These are phyloP conservation scores for Anthostomella pinea DNA, from an alignment of 2,329 filamentous ascomycete species.

Conservation along the genomic window DNA sequence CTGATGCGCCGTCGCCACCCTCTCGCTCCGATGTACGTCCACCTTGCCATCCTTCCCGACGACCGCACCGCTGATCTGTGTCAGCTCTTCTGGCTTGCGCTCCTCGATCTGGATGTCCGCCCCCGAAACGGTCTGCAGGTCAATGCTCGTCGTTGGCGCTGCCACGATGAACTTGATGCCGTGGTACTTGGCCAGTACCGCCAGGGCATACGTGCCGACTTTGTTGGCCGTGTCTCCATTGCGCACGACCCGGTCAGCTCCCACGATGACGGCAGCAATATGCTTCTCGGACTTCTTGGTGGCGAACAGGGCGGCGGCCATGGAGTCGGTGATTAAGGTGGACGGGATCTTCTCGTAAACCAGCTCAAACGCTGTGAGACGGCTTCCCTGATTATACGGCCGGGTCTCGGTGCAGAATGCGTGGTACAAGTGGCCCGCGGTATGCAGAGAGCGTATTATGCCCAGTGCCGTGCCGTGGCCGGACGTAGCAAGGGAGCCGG, in stretches of 20 bases:
- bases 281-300: constrained; percentile 60
- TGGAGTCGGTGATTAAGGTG: constrained; percentile 92
- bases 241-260: constrained; percentile 89
- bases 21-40: constrained; percentile 60
- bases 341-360: constrained; percentile 89
- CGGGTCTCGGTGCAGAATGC: constrained; percentile 96
- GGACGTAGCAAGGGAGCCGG: constrained; percentile 91
- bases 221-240: constrained; percentile 99
- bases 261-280: constrained; percentile 86
- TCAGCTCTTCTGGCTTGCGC: constrained; percentile 77
- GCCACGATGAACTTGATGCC: constrained; percentile 93
- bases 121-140: constrained; percentile 75
- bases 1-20: constrained; percentile 75
- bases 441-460: constrained; percentile 81
- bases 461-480: constrained; percentile 96
- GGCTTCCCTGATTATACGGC: constrained; percentile 95
- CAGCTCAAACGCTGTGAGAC: constrained; percentile 94
- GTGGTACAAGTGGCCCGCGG: constrained; percentile 64
- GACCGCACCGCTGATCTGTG: constrained; percentile 75
- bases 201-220: constrained; percentile 90
- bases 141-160: constrained; percentile 91
- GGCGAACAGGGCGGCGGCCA: constrained; percentile 83
- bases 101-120: constrained; percentile 87
- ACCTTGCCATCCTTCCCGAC: constrained; percentile 62
- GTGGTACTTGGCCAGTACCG: constrained; percentile 85